Percentiles rank a stretch among this genome's conserved stretches.
Evolutionary conservation across 768 basidiomycete species (phyloP).

Genomic region (Suillus hirtellus): DNA sequence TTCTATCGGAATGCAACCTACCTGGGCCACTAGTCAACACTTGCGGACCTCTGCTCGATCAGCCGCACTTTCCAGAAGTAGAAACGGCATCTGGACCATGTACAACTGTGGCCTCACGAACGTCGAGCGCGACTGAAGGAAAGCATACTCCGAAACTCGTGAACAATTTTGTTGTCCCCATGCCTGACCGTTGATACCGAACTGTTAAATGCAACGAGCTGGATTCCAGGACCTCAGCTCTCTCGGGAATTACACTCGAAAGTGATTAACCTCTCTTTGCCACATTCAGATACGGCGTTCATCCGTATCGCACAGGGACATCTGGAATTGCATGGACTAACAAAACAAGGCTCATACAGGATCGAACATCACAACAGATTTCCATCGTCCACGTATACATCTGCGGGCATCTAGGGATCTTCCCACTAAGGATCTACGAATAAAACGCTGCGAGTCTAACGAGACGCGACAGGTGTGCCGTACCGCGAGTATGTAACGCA

Average conservation of each 20-base stretch:
- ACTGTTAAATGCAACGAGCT: conserved; percentile 71
- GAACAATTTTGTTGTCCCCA: background rate
- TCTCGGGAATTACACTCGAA: conserved; percentile 77
- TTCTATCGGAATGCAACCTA: background rate
- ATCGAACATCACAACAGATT: conserved; percentile 23
- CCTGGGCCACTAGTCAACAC: conserved; percentile 4
- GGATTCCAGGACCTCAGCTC: conserved; percentile 82
- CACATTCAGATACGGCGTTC: conserved; percentile 56
- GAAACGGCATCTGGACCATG: conserved; percentile 4
- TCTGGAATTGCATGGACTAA: conserved; percentile 56
- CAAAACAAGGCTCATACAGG: conserved; percentile 56
- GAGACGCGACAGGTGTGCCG: conserved; percentile 52
- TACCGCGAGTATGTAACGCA: conserved; percentile 50
- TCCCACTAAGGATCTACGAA: conserved; percentile 87
- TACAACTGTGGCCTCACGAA: background rate
- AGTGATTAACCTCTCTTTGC: conserved; percentile 72
- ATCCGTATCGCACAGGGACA: conserved; percentile 80
- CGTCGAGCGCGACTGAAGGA: background rate
- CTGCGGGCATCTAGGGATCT: background rate
- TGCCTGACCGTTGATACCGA: background rate
- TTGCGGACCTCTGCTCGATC: conserved; percentile 8
- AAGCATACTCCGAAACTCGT: background rate
- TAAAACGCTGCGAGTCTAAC: conserved; percentile 76
- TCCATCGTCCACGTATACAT: conserved; percentile 69
- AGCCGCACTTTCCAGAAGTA: conserved; percentile 4